Percentiles rank a stretch among this genome's conserved stretches.
Evolutionary conservation across 345 rosid species (phyloP).

Genomic region (Angophora floribunda): DNA sequence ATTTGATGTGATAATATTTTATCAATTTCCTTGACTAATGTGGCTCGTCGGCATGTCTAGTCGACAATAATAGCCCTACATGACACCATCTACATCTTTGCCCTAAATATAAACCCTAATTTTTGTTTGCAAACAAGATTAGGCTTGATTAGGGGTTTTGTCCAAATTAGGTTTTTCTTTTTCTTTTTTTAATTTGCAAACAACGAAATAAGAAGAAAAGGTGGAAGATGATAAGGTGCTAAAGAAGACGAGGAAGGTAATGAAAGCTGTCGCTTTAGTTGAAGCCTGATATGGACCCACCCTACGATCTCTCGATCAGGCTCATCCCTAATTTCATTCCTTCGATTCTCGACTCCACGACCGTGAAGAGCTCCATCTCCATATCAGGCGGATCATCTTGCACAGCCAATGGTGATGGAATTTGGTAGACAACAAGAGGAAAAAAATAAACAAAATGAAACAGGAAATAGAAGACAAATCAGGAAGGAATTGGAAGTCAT

Average conservation of each 20-base stretch:
- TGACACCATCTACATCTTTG: not conserved
- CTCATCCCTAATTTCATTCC: not conserved
- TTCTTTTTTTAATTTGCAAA: no score
- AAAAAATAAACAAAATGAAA: not conserved
- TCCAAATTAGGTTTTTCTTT: not conserved
- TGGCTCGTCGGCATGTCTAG: accelerated
- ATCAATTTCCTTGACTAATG: not conserved
- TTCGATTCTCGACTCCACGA: not conserved
- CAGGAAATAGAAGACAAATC: not conserved
- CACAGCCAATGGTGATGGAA: not conserved
- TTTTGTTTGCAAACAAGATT: not conserved
- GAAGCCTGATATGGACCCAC: not conserved
- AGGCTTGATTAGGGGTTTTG: not conserved
- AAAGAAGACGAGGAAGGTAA: not conserved
- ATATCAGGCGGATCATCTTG: not conserved
- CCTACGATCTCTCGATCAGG: not conserved
- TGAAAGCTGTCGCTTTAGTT: not conserved
- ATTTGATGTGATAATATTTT: no score
- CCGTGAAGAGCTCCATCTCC: not conserved
- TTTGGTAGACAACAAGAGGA: accelerated
- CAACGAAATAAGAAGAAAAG: no score
- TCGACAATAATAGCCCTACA: not conserved
- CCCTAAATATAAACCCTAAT: not conserved
- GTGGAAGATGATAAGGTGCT: no score
- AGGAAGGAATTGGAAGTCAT: not conserved